Conservation (phyloP, 75 land plant genomes). For the Pinus albicaulis region DNA sequence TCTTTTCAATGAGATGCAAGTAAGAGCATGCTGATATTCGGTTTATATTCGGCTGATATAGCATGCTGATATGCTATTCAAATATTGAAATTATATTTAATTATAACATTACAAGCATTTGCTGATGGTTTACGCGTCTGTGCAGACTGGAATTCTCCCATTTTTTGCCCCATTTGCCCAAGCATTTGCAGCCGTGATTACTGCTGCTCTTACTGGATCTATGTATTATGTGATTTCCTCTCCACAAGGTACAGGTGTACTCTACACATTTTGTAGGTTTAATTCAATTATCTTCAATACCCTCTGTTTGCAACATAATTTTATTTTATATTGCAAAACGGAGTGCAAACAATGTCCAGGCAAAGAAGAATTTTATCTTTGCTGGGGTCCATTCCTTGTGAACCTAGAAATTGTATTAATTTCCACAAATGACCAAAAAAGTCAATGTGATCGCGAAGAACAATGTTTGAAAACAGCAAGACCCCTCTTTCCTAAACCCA, state of each 20-base stretch:
- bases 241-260: constrained; percentile 52
- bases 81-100: background rate
- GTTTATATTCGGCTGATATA: background rate
- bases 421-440: too few relatives aligned
- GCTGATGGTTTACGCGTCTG: background rate
- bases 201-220: constrained; percentile 92
- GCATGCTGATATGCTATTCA: background rate
- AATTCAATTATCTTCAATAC: background rate
- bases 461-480: too few relatives aligned
- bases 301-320: background rate
- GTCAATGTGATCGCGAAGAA: too few relatives aligned
- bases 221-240: constrained; percentile 77
- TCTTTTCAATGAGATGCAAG: background rate
- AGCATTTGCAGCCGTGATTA: constrained; percentile 83
- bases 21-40: background rate
- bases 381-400: background rate
- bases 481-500: too few relatives aligned
- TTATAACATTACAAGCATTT: background rate
- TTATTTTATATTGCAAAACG: background rate
- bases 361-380: background rate
- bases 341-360: background rate
- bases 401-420: background rate
- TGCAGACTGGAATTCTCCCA: constrained; percentile 85
- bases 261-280: background rate
- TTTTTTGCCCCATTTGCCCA: constrained; percentile 94